These are phyloP conservation scores for Pichia nanzhaoensis DNA, from an alignment of 805 yeast species.

Conservation along the genomic window DNA sequence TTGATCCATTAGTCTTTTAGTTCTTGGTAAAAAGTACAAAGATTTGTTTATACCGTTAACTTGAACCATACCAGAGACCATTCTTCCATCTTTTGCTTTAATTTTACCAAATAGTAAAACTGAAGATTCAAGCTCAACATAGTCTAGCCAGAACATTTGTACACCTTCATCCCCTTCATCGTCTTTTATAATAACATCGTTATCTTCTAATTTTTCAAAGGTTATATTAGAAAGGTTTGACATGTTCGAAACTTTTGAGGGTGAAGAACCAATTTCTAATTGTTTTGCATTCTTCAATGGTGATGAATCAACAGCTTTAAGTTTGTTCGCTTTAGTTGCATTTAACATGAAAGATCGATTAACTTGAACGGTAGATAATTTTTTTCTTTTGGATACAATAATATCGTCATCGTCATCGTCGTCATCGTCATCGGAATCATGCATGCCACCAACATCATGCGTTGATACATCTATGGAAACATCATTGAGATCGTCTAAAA, in stretches of 20 bases:
- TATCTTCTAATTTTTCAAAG: slow-evolving; percentile 30
- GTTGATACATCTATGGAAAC: slow-evolving; percentile 8
- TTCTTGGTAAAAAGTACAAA: slow-evolving; percentile 71
- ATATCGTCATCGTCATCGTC: slow-evolving; percentile 35
- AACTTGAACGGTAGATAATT: slow-evolving; percentile 37
- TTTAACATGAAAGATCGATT: slow-evolving; percentile 37
- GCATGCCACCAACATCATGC: background rate
- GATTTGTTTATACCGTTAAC: slow-evolving; percentile 64
- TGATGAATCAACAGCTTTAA: slow-evolving; percentile 18
- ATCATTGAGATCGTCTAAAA: slow-evolving; percentile 11
- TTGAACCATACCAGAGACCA: slow-evolving; percentile 73
- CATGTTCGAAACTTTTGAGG: slow-evolving; percentile 21
- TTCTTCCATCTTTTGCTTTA: slow-evolving; percentile 46
- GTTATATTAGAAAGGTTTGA: slow-evolving; percentile 20
- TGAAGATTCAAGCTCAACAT: slow-evolving; percentile 64
- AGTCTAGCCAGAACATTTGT: slow-evolving; percentile 87
- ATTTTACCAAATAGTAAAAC: slow-evolving; percentile 79
- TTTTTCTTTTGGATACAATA: slow-evolving; percentile 48
- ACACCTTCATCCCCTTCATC: slow-evolving; percentile 35
- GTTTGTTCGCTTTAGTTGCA: slow-evolving; percentile 21
- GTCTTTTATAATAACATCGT: slow-evolving; percentile 27
- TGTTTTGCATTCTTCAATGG: slow-evolving; percentile 17
- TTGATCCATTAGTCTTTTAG: slow-evolving; percentile 27
- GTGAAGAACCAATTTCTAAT: slow-evolving; percentile 21
- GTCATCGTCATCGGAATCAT: background rate